phyloP scores from a whole-genome alignment of 2,329 filamentous ascomycete species.

The Chrysosporium keratinophilum region DNA sequence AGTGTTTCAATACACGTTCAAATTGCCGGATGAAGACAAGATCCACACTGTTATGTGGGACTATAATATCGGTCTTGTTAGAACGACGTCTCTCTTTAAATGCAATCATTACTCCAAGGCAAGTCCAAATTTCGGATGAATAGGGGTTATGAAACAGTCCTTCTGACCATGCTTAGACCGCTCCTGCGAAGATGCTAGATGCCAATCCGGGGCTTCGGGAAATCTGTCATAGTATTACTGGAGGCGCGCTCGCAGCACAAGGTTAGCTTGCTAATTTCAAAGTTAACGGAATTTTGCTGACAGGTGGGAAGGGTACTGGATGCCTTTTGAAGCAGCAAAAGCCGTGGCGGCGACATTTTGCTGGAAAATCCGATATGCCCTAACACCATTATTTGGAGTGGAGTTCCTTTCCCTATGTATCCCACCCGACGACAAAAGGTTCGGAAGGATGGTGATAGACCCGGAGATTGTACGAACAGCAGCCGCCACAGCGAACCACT shows the following conservation, averaged over 20 bases:
- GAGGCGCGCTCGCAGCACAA: slow-evolving; percentile 80
- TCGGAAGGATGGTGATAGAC: slow-evolving; percentile 17
- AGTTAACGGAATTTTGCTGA: too few relatives aligned
- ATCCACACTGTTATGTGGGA: slow-evolving; percentile 87
- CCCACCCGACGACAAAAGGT: slow-evolving; percentile 47
- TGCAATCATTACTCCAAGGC: slow-evolving; percentile 82
- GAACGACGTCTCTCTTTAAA: slow-evolving; percentile 92
- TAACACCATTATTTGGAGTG: slow-evolving; percentile 83
- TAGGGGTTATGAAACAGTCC: neutral
- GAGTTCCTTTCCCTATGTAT: slow-evolving; percentile 67
- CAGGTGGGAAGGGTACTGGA: slow-evolving; percentile 75
- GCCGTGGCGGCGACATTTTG: slow-evolving; percentile 87
- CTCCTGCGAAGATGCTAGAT: slow-evolving; percentile 70
- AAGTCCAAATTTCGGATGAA: slow-evolving; percentile 21
- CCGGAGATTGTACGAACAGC: slow-evolving; percentile 20
- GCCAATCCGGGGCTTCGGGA: slow-evolving; percentile 72
- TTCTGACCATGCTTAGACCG: slow-evolving; percentile 50
- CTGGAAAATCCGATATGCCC: slow-evolving; percentile 65
- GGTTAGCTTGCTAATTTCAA: slow-evolving; percentile 43
- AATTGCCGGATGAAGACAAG: slow-evolving; percentile 53
- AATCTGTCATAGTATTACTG: slow-evolving; percentile 91
- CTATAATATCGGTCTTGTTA: slow-evolving; percentile 85
- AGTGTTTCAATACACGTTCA: slow-evolving; percentile 83
- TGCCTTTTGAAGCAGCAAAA: slow-evolving; percentile 77
- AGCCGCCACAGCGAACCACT: slow-evolving; percentile 18